Percentiles rank a stretch among this genome's conserved stretches.
Evolutionary conservation across 1,139 yeast genomes (phyloP).

Genomic region (Zygotorulaspora mrakii): DNA sequence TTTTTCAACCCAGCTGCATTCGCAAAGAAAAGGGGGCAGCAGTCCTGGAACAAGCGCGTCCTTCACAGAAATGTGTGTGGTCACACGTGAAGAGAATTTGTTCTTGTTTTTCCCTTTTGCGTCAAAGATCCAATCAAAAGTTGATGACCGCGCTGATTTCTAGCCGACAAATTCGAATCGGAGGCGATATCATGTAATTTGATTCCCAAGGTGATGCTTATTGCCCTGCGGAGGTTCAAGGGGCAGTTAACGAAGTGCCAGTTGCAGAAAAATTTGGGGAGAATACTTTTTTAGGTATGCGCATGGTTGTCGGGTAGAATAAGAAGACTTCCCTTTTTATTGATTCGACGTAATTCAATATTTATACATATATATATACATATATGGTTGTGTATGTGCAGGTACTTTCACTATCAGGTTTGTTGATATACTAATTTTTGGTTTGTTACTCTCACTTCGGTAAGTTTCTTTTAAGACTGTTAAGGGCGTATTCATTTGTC

Average conservation of each 20-base stretch:
- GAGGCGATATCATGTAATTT: conserved; percentile 5
- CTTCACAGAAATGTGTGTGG: conserved; percentile 2
- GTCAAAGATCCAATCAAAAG: conserved; percentile 1
- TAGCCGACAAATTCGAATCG: conserved; percentile 8
- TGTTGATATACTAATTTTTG: too few relatives aligned
- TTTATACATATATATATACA: conserved; percentile 4
- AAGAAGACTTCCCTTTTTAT: background rate
- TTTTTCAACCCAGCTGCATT: background rate
- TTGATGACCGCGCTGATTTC: conserved; percentile 7
- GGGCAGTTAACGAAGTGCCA: background rate
- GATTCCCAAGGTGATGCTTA: background rate
- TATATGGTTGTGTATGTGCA: background rate
- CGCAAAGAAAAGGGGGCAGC: conserved; percentile 1
- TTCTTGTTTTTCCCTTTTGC: background rate
- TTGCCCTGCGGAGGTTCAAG: conserved; percentile 5
- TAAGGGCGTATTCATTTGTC: conserved; percentile 1
- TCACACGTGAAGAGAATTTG: conserved; percentile 6
- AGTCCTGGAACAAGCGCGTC: background rate
- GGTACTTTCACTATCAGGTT: too few relatives aligned
- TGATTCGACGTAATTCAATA: too few relatives aligned
- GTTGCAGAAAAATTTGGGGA: conserved; percentile 1
- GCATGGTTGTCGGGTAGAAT: conserved; percentile 1
- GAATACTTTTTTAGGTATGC: background rate
- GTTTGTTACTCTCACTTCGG: too few relatives aligned
- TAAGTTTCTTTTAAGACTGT: too few relatives aligned